Base-by-base conservation (phyloP, 2,329 filamentous ascomycete genomes). In the Phyllosticta ampelicida region DNA sequence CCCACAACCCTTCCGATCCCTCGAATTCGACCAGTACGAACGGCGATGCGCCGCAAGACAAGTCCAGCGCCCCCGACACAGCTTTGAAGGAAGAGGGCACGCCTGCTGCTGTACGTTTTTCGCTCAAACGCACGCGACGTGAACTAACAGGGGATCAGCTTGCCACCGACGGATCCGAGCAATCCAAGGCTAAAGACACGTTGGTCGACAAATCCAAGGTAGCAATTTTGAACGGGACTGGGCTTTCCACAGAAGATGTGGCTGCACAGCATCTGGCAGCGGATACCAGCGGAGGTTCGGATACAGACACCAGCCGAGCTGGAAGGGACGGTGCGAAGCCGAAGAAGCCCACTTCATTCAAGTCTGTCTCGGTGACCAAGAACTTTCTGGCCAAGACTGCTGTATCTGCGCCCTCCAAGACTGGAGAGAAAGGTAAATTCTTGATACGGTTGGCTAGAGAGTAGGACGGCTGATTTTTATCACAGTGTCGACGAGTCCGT, bases 321-420 rank as follows among this genome's bases (percentile, higher is more conserved):
- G 81, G 82, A 60, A 80, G 80, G 61, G 79, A 81, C 65, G 77
- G 78, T 53, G 77, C 84, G 3, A 77, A 84, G 30, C 23, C 50
- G 62, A 90, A 88, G 78, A 92, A 89, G 72, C 84, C 85, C 19
- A 75, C 85, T 18, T 86, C 84, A 11, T 94, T 95, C 78, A 95
- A 94, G 73, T 83, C 89, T 18, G 86, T 94, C 53, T 91, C 87
- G 5, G 87, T 92, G 64, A 92, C 91, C 64, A 90, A 88, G 73
- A 90, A 83, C 50, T 95, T 92, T 68, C 78, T 94, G n/a, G 82
- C 87, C 61, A 92, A 92, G 71, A 79, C 82, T 21, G 77, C 75
- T 19, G 70, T 80, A n/a, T 72, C 79, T n/a, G 72, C 75, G 30
- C 74, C 80, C 9, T 65, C 73, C 36, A 69, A 77, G 48, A 36